Evolutionary conservation across 208 protist species (phyloP).

Genomic region (Trypanosoma caninum): DNA sequence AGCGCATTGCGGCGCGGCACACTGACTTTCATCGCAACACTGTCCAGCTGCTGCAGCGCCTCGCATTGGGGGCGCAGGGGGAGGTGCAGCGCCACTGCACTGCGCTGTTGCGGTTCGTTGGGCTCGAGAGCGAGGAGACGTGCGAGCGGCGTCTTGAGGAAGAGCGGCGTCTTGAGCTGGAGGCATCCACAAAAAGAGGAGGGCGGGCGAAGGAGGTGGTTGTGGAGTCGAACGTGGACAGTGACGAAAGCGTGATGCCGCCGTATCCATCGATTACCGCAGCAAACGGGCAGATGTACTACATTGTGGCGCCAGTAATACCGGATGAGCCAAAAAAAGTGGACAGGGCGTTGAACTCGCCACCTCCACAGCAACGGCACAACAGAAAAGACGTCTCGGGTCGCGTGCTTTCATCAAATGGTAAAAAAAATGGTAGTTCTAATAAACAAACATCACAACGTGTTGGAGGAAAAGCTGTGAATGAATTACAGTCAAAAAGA

Average conservation of each 20-base stretch:
- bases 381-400: too few relatives aligned
- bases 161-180: conserved; percentile 11
- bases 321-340: conserved; percentile 7
- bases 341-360: background rate
- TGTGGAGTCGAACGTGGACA: conserved; percentile 1
- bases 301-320: conserved; percentile 25
- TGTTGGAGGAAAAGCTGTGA: background rate
- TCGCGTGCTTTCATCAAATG: too few relatives aligned
- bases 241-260: background rate
- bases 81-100: conserved; percentile 24
- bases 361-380: background rate
- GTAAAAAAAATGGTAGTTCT: too few relatives aligned
- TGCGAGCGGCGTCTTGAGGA: conserved; percentile 16
- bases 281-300: conserved; percentile 32
- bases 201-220: conserved; percentile 7
- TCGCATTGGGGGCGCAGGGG: conserved; percentile 20
- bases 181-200: background rate
- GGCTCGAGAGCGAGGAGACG: conserved; percentile 30
- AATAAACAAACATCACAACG: too few relatives aligned
- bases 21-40: conserved; percentile 50
- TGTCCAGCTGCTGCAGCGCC: conserved; percentile 24
- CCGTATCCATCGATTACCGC: conserved; percentile 30
- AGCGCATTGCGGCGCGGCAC: conserved; percentile 55
- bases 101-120: conserved; percentile 29
- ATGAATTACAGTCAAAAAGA: background rate